A percentile compares a stretch with the other conserved stretches of the same genome.
phyloP scores from a whole-genome alignment of 805 yeast genomes.

The Cyberlindnera bimundalis region DNA sequence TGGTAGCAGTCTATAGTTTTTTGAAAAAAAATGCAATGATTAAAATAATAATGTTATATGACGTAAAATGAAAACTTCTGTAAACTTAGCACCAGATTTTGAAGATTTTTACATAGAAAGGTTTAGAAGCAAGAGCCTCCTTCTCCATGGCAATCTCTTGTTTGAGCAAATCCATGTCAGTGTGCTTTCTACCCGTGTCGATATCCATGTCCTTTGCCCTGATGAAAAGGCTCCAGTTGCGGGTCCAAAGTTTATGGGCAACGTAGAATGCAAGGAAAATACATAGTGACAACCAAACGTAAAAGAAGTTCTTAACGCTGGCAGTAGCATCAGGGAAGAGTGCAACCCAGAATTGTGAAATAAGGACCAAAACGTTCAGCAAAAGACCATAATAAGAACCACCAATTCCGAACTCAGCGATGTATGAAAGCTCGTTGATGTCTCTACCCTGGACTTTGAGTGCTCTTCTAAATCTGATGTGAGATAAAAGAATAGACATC shows the following conservation, averaged over 20 bases:
- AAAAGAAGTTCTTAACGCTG: slow-evolving; percentile 33
- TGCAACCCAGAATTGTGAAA: slow-evolving; percentile 45
- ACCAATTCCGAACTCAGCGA: slow-evolving; percentile 60
- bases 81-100: slow-evolving; percentile 47
- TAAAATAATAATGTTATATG: too few relatives aligned
- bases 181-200: slow-evolving; percentile 59
- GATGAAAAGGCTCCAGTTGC: slow-evolving; percentile 37
- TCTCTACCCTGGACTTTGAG: slow-evolving; percentile 58
- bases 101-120: slow-evolving; percentile 45
- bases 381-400: slow-evolving; percentile 64
- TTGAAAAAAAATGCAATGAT: too few relatives aligned
- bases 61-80: too few relatives aligned
- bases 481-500: slow-evolving; percentile 69
- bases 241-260: slow-evolving; percentile 42
- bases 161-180: slow-evolving; percentile 51
- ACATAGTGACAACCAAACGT: slow-evolving; percentile 38
- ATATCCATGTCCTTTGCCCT: slow-evolving; percentile 50
- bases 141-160: slow-evolving; percentile 56
- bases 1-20: too few relatives aligned
- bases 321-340: slow-evolving; percentile 30
- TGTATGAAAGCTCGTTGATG: slow-evolving; percentile 62
- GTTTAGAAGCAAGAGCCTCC: slow-evolving; percentile 44
- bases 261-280: slow-evolving; percentile 37
- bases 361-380: slow-evolving; percentile 56
- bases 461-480: slow-evolving; percentile 63